Base-by-base conservation (phyloP, 2,329 filamentous ascomycete species). In the Trichoderma polysporum region DNA sequence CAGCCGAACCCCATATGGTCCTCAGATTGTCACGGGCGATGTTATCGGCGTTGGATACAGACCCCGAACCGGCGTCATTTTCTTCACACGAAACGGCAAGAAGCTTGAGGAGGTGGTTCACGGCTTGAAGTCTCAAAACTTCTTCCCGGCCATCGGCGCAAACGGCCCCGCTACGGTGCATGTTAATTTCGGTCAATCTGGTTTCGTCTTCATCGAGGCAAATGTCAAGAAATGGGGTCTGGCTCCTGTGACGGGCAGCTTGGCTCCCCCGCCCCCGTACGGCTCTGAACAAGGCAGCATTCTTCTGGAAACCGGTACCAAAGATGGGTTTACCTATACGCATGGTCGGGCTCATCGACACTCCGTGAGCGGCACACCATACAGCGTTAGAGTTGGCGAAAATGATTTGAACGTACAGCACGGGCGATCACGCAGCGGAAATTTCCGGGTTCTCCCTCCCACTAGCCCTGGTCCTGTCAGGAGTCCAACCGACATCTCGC, bases 181-280 rank as follows among this genome's bases (percentile, higher is more conserved):
- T 76, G 95, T 98, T 76, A 99, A 99, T 78, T 96, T 99, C 77
- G 95, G 95, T 8, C 95, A 99, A 77, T 92, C 95, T 75, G 95
- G 95, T 37, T 99, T 98, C 76, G 95, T 99, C 57, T 99, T 98
- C 76, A 98, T 99, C 73, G 95, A 99, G 80, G 95, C 94, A 69
- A 99, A 99, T 74, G 95, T 99, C 68, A 99, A 99, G 88, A 99
- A 98, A 84, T 99, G 95, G 95, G 95, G 95, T 2, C 83, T 99
- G 65, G 95, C 95, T 56, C 95, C 95, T 5, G 96, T 96, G 86
- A 97, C 93, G 1, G 95, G 95, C 68, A 97, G 93, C 74, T 84
- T 99, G 68, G 95, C 95, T 31, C 95, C 95, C 17, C 95, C 95
- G 50, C 95, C 95, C 59, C 95, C 95, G 1, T 99, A 99, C 76